Conservation (phyloP, 495 filamentous ascomycete species). For the Pyronema domesticum region DNA sequence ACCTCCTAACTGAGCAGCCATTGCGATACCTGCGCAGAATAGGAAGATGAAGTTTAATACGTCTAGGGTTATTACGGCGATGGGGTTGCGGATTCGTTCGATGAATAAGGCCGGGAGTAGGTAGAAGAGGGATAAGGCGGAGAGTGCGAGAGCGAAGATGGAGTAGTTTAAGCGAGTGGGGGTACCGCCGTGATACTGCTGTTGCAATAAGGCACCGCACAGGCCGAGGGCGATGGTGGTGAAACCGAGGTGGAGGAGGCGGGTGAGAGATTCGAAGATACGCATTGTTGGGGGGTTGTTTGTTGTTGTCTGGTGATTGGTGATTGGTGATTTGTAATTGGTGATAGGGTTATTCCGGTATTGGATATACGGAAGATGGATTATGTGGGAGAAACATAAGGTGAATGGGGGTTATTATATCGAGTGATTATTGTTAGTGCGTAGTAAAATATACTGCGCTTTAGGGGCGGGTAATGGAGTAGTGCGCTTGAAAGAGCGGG, state of each 20-base stretch:
- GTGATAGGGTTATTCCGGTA: no score
- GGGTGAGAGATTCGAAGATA: not conserved
- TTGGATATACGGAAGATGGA: no score
- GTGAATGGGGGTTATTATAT: not conserved
- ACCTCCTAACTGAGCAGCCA: conserved; percentile 15
- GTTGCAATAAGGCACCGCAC: conserved; percentile 16
- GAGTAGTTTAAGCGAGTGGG: conserved; percentile 21
- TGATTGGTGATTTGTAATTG: no score
- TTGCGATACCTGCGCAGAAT: conserved; percentile 19
- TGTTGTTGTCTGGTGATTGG: no score
- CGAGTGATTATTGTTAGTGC: no score
- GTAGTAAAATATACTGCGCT: no score
- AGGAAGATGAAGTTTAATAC: conserved; percentile 16
- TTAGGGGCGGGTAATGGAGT: no score
- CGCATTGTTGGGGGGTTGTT: not conserved
- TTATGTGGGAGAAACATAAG: not conserved
- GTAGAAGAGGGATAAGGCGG: conserved; percentile 11
- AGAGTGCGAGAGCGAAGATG: conserved; percentile 17
- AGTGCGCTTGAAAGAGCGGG: no score
- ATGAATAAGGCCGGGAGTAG: conserved; percentile 15
- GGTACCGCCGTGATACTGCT: conserved; percentile 17
- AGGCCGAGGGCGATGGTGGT: conserved; percentile 15
- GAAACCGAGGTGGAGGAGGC: conserved; percentile 10
- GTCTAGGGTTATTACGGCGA: conserved; percentile 9
- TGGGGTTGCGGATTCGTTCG: conserved; percentile 7